phyloP scores from a whole-genome alignment of 768 basidiomycete species.

The Boletus rex-veris region DNA sequence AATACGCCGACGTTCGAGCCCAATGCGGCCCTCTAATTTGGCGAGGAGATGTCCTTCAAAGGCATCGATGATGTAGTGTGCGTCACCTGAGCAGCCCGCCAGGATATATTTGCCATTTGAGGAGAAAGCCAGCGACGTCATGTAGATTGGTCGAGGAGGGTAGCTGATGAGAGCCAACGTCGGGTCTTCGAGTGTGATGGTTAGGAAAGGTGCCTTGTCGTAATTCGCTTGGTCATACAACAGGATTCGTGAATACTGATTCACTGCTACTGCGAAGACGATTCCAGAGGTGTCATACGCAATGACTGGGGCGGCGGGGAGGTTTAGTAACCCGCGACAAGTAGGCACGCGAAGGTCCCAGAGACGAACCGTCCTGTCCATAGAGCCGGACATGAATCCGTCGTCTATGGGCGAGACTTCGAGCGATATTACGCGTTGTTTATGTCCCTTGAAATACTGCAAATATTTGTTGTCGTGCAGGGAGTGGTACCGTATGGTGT shows the following conservation, averaged over 20 bases:
- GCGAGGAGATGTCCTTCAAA: slow-evolving; percentile 82
- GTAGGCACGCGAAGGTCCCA: slow-evolving; percentile 88
- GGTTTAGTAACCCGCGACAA: slow-evolving; percentile 74
- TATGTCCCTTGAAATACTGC: slow-evolving; percentile 95
- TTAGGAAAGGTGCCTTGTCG: slow-evolving; percentile 89
- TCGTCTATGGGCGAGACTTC: slow-evolving; percentile 92
- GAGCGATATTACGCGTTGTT: slow-evolving; percentile 80
- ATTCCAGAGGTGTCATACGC: slow-evolving; percentile 82
- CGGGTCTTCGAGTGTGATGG: slow-evolving; percentile 79
- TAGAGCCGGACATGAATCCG: slow-evolving; percentile 90
- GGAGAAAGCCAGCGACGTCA: slow-evolving; percentile 90
- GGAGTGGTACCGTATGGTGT: slow-evolving; percentile 92
- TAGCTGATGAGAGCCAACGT: slow-evolving; percentile 69
- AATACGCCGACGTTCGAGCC: slow-evolving; percentile 67
- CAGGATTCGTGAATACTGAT: slow-evolving; percentile 75
- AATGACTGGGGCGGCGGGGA: slow-evolving; percentile 72
- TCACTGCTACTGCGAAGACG: slow-evolving; percentile 85
- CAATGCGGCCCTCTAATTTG: slow-evolving; percentile 81
- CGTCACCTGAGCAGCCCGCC: slow-evolving; percentile 88
- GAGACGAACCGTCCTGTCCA: slow-evolving; percentile 91
- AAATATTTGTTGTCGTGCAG: slow-evolving; percentile 96
- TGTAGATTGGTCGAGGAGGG: slow-evolving; percentile 84
- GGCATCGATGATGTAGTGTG: slow-evolving; percentile 91
- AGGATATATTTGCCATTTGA: slow-evolving; percentile 87
- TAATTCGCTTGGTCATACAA: slow-evolving; percentile 84